Conservation (phyloP, 805 yeast species). For the Scheffersomyces coipomensis region DNA sequence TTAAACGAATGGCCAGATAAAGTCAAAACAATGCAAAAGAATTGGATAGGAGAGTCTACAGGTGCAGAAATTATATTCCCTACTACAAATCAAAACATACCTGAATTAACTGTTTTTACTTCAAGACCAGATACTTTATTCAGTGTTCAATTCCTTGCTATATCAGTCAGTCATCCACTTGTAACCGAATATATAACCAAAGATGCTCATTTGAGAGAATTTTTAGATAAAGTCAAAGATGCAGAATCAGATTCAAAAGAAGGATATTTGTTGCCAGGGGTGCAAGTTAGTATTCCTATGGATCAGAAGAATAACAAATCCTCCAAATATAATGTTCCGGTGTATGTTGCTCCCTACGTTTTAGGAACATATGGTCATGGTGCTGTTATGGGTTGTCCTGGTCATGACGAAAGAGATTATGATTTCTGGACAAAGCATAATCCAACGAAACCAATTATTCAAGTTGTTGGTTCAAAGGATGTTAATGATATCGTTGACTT, state of each 20-base stretch:
- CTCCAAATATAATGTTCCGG: slow-evolving; percentile 49
- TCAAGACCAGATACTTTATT: slow-evolving; percentile 88
- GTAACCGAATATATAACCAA: slow-evolving; percentile 35
- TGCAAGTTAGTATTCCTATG: slow-evolving; percentile 62
- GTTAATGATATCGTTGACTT: slow-evolving; percentile 22
- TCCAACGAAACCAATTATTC: slow-evolving; percentile 40
- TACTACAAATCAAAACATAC: slow-evolving; percentile 12
- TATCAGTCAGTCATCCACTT: slow-evolving; percentile 70
- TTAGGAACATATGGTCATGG: slow-evolving; percentile 82
- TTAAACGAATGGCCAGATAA: slow-evolving; percentile 82
- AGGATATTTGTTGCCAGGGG: slow-evolving; percentile 52
- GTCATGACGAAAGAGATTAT: slow-evolving; percentile 81
- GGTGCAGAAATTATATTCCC: slow-evolving; percentile 72
- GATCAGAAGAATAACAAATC: slow-evolving; percentile 21
- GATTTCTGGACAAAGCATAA: slow-evolving; percentile 74
- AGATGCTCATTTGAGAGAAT: slow-evolving; percentile 43
- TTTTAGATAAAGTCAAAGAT: slow-evolving; percentile 41
- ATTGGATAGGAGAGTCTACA: slow-evolving; percentile 90
- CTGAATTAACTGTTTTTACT: slow-evolving; percentile 61
- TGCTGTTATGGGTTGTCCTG: slow-evolving; percentile 98
- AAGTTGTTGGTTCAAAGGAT: slow-evolving; percentile 44
- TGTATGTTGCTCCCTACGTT: slow-evolving; percentile 90
- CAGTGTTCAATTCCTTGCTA: slow-evolving; percentile 79
- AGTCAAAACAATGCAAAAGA: slow-evolving; percentile 84
- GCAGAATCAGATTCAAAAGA: slow-evolving; percentile 40